A percentile compares a stretch with the other conserved stretches of the same genome.
Evolutionary conservation across 257 asterid species (phyloP).

Genomic region (Verbena officinalis): DNA sequence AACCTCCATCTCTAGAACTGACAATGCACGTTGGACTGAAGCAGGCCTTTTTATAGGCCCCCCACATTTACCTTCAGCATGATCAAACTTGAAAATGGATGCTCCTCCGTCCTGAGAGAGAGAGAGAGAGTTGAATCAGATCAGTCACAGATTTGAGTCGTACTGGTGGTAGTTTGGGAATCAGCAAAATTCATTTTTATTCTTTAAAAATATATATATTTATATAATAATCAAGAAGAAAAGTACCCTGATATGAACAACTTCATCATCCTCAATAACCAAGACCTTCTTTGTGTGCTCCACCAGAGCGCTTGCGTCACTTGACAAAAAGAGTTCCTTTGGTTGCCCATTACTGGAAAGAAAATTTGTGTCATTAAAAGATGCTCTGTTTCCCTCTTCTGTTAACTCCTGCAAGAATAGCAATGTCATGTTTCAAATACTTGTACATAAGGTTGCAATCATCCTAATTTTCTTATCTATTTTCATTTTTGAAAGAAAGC

Average conservation of each 20-base stretch:
- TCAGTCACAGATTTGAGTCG: conserved; percentile 10
- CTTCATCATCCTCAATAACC: conserved; percentile 87
- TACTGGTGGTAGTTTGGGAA: too few relatives aligned
- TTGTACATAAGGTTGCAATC: conserved; percentile 2
- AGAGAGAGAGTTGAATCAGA: too few relatives aligned
- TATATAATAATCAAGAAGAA: conserved; percentile 5
- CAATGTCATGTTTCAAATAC: conserved; percentile 21
- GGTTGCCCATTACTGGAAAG: conserved; percentile 72
- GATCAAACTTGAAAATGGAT: conserved; percentile 81
- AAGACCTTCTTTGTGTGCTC: conserved; percentile 92
- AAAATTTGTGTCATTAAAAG: conserved; percentile 61
- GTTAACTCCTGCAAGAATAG: conserved; percentile 58
- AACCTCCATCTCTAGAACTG: conserved; percentile 95
- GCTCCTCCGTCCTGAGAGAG: conserved; percentile 80
- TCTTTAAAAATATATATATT: too few relatives aligned
- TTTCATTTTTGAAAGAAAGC: conserved; percentile 12
- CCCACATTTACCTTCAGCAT: conserved; percentile 48
- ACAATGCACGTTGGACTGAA: conserved; percentile 92
- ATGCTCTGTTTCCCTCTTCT: conserved; percentile 52
- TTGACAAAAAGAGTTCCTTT: conserved; percentile 78
- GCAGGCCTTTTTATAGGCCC: conserved; percentile 71
- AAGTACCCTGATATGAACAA: conserved; percentile 83
- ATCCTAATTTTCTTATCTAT: not conserved
- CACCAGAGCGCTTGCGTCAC: conserved; percentile 92
- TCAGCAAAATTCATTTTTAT: too few relatives aligned